These are phyloP conservation scores for Rhodotorula sp. DNA, from an alignment of 1,284 basidiomycete genomes.

Conservation along the genomic window DNA sequence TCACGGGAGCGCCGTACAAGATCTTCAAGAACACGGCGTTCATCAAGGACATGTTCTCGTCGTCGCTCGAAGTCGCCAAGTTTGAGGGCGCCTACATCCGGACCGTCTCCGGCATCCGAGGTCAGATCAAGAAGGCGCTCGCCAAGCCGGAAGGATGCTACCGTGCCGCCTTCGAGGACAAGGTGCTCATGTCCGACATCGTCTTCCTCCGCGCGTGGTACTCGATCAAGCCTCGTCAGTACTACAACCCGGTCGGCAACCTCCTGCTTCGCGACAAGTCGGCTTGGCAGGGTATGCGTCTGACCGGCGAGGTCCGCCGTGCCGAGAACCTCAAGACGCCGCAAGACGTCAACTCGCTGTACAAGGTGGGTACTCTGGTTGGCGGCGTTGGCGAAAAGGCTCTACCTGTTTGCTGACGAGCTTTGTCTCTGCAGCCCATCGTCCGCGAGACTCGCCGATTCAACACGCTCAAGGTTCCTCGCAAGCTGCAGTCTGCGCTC, in stretches of 20 bases:
- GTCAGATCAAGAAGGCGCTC: conserved; percentile 94
- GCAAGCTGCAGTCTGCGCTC: conserved; percentile 80
- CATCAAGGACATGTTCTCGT: conserved; percentile 95
- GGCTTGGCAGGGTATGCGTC: conserved; percentile 86
- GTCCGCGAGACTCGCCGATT: conserved; percentile 80
- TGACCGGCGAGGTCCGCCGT: conserved; percentile 87
- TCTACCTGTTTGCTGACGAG: not conserved
- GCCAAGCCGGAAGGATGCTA: conserved; percentile 92
- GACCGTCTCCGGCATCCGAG: conserved; percentile 93
- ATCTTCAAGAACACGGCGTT: conserved; percentile 99
- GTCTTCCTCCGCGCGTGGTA: conserved; percentile 97
- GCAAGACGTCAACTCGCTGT: conserved; percentile 76
- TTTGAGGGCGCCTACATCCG: conserved; percentile 96
- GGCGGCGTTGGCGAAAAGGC: not conserved
- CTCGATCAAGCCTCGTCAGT: conserved; percentile 87
- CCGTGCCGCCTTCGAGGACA: conserved; percentile 97
- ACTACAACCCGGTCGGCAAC: conserved; percentile 95
- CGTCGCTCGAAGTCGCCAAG: conserved; percentile 90
- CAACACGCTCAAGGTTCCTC: conserved; percentile 85
- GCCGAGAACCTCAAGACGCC: conserved; percentile 84
- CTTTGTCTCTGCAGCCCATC: conserved; percentile 54
- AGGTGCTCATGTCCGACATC: conserved; percentile 93
- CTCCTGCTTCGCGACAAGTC: conserved; percentile 75
- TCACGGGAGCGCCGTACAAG: conserved; percentile 92
- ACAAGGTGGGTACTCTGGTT: conserved; percentile 59